Evolutionary conservation across 495 filamentous ascomycete species (phyloP).

Genomic region (Cryomyces antarcticus): DNA sequence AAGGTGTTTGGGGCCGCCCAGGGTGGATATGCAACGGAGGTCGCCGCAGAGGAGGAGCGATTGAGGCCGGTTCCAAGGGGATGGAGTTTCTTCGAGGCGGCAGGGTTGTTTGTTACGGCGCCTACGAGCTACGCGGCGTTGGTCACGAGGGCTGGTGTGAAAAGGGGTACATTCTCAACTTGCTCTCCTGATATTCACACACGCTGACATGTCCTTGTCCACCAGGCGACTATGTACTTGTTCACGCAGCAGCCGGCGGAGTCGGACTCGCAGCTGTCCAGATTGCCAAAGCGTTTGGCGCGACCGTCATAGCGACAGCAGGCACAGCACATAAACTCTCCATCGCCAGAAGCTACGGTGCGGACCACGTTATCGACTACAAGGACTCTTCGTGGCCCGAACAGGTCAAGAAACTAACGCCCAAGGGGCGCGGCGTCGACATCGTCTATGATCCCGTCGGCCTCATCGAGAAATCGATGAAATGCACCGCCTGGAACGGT

Average conservation of each 20-base stretch:
- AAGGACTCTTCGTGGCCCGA: slow-evolving; percentile 51
- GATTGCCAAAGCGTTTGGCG: slow-evolving; percentile 77
- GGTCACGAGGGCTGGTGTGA: slow-evolving; percentile 54
- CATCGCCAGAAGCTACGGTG: slow-evolving; percentile 60
- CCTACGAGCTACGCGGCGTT: slow-evolving; percentile 80
- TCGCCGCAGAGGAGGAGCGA: slow-evolving; percentile 41
- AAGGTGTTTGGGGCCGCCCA: slow-evolving; percentile 74
- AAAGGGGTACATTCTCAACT: slow-evolving; percentile 23
- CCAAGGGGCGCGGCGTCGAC: slow-evolving; percentile 56
- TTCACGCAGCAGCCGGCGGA: slow-evolving; percentile 84
- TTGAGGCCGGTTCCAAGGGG: slow-evolving; percentile 56
- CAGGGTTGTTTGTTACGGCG: slow-evolving; percentile 77
- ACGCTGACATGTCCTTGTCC: neutral
- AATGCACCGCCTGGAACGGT: slow-evolving; percentile 83
- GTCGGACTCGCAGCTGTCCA: slow-evolving; percentile 87
- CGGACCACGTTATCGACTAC: slow-evolving; percentile 70
- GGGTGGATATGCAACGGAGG: slow-evolving; percentile 65
- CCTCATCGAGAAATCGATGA: slow-evolving; percentile 61
- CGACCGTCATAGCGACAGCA: slow-evolving; percentile 76
- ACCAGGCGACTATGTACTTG: slow-evolving; percentile 56
- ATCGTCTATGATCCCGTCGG: slow-evolving; percentile 85
- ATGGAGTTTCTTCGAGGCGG: slow-evolving; percentile 69
- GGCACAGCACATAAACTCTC: slow-evolving; percentile 57
- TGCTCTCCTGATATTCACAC: neutral
- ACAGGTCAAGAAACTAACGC: slow-evolving; percentile 52